Percentiles rank a stretch among this genome's conserved stretches.
Conservation (phyloP, 2,329 filamentous ascomycete species). For the Rhytidhysteron rufulum region DNA sequence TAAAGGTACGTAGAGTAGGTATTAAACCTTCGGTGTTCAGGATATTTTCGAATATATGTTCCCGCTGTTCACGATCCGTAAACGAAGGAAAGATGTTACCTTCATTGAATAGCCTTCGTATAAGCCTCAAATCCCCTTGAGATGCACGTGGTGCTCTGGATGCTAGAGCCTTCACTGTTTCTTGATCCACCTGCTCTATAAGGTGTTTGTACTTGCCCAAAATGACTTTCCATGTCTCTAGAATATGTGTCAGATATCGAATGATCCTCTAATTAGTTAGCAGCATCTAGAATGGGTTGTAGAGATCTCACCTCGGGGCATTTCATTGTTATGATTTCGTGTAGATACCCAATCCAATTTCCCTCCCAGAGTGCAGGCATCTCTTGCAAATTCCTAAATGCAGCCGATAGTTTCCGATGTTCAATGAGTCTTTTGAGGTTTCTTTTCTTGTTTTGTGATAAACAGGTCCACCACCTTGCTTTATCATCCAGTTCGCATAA, state of each 20-base stretch:
- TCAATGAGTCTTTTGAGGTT: background rate
- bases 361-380: background rate
- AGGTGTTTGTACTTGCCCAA: background rate
- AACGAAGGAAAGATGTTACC: background rate
- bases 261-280: background rate
- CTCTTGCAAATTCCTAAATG: background rate
- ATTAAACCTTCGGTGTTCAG: background rate
- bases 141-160: background rate
- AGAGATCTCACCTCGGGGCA: background rate
- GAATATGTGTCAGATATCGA: background rate
- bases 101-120: background rate
- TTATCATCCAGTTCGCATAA: background rate
- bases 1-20: constrained; percentile 1
- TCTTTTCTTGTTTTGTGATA: background rate
- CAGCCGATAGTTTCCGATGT: background rate
- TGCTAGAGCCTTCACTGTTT: background rate
- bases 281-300: background rate
- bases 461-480: background rate
- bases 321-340: background rate
- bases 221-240: background rate
- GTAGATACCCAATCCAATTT: background rate
- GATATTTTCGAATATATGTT: background rate
- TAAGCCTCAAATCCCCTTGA: background rate
- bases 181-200: background rate
- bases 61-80: background rate